Percentiles rank a stretch among this genome's conserved stretches.
These are phyloP conservation scores for Amanita inopinata DNA, from an alignment of 768 basidiomycete species.

Conservation along the genomic window DNA sequence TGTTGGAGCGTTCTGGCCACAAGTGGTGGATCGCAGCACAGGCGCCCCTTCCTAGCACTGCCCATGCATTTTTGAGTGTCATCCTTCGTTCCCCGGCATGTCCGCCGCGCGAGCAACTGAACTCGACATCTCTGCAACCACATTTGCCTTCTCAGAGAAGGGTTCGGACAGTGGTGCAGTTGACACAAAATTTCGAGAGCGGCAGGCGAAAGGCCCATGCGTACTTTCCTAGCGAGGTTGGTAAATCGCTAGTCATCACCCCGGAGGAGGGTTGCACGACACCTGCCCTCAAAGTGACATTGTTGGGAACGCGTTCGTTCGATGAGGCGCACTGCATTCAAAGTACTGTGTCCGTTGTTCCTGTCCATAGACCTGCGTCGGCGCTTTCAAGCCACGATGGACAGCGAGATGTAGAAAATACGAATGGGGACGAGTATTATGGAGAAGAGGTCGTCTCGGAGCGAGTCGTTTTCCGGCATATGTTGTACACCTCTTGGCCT, in stretches of 20 bases:
- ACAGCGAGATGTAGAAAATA: conserved; percentile 8
- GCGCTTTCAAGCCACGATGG: conserved; percentile 3
- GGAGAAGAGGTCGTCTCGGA: conserved; percentile 17
- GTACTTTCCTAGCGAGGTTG: conserved; percentile 61
- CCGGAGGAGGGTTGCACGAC: conserved; percentile 34
- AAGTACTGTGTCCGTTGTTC: conserved; percentile 49
- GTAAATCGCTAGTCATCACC: conserved; percentile 36
- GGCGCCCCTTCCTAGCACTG: conserved; percentile 62
- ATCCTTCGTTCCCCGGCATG: conserved; percentile 38
- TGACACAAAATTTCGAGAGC: conserved; percentile 64
- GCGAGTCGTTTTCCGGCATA: conserved; percentile 51
- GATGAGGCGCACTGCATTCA: conserved; percentile 50
- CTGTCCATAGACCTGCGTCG: conserved; percentile 18
- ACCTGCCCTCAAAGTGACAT: conserved; percentile 46
- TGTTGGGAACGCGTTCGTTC: conserved; percentile 35
- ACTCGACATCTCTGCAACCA: conserved; percentile 1
- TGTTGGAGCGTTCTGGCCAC: conserved; percentile 60
- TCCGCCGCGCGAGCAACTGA: conserved; percentile 18
- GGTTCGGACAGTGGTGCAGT: conserved; percentile 71
- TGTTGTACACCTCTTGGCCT: conserved; percentile 74
- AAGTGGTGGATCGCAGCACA: conserved; percentile 85
- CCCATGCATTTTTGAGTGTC: conserved; percentile 69
- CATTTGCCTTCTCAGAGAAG: conserved; percentile 24
- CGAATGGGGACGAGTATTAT: conserved; percentile 13
- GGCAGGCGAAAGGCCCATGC: conserved; percentile 65